Percentiles rank a stretch among this genome's conserved stretches.
phyloP scores from a whole-genome alignment of 177 flowering plant genomes.

The Vitis hybrid region DNA sequence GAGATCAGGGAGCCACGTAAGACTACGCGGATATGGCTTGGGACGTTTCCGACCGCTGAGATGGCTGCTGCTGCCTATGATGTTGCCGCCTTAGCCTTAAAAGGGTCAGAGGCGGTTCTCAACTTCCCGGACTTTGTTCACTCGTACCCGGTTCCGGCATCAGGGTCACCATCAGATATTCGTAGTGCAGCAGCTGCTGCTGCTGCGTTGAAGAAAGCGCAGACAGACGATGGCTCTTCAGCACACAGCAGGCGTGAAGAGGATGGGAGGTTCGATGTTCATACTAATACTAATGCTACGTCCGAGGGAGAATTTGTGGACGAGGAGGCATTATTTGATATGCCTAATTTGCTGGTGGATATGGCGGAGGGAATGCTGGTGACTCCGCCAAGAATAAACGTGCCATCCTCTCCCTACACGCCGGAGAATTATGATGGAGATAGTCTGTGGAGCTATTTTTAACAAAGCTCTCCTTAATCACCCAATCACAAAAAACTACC shows the following conservation, averaged over 20 bases:
- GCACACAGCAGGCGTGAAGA: background rate
- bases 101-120: slow-evolving; percentile 44
- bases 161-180: slow-evolving; percentile 51
- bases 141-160: slow-evolving; percentile 40
- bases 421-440: slow-evolving; percentile 33
- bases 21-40: slow-evolving; percentile 65
- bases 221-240: background rate
- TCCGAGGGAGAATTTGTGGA: slow-evolving; percentile 19
- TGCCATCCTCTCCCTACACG: slow-evolving; percentile 27
- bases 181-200: slow-evolving; percentile 55
- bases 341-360: slow-evolving; percentile 58
- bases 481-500: background rate
- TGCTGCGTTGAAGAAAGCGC: slow-evolving; percentile 29
- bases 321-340: slow-evolving; percentile 58
- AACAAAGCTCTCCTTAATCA: background rate
- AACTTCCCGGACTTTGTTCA: slow-evolving; percentile 46
- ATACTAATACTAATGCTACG: background rate
- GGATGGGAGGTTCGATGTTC: background rate
- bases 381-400: slow-evolving; percentile 50
- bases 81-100: slow-evolving; percentile 56
- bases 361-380: slow-evolving; percentile 76
- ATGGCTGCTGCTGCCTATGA: slow-evolving; percentile 75
- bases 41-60: slow-evolving; percentile 56
- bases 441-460: slow-evolving; percentile 46
- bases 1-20: slow-evolving; percentile 69